Base-by-base conservation (phyloP, 345 rosid genomes). In the Citrus reticulata region DNA sequence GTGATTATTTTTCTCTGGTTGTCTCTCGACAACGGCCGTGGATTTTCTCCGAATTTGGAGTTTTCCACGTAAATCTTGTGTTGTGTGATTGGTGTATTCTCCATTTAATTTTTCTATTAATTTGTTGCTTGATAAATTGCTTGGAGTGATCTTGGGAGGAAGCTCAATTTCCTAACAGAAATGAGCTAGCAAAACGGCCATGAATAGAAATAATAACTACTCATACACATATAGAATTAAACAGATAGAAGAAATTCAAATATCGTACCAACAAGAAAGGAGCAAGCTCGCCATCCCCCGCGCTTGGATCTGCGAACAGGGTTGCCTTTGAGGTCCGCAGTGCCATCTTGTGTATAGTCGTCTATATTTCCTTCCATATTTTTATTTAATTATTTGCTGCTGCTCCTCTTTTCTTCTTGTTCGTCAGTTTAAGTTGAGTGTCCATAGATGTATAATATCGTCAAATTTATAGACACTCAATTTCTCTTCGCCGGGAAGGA, bases 211-310 rank as follows among this genome's bases (percentile, higher is more conserved):
- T 9, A 30, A 6, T 6, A 1, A 34, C 11, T 2, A 35, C 1
- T 34, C 4, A 37, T 24, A 30, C 24, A 71, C 1, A 66, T 14
- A 1, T 0, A 30, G 9, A 1, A 7, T 25, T 2, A 39, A 1
- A 37, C 5, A 29, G 27, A 68, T 35, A 62, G 54, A 34, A 34
- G 54, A 79, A 79, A 7, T 42, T 40, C 49, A 9, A 9, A 54
- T 3, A 64, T 4, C 3, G 27, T 93, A 95, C 97, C 97, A 16
- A 95, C 96, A 77, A 95, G 81, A 66, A 90, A 95, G 75, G 86
- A 89, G 34, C 97, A 91, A 82, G 97, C 99, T 75, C 74, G 88
- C 99, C 97, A 93, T 49, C 99, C 93, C 34, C 99, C 99, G 66
- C 91, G 86, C 71, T 85, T 78, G 77, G 99, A 92, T 77, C 96